Evolutionary conservation across 106 monocot genomes (phyloP).

Genomic region (Narthecium ossifragum): DNA sequence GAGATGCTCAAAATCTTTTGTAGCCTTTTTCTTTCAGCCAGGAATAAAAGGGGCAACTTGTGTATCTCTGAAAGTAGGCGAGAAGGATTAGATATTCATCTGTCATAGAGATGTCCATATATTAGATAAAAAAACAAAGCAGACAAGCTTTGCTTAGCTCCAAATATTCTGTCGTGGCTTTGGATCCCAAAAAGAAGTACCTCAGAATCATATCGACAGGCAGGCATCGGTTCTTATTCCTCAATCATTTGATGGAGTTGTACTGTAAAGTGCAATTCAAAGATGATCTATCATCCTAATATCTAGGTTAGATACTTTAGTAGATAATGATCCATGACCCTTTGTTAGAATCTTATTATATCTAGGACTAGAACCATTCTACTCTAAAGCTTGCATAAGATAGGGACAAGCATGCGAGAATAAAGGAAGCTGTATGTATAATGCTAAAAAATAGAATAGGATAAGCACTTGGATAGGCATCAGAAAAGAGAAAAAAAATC

Average conservation of each 20-base stretch:
- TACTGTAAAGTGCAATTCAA: background rate
- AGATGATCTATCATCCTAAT: background rate
- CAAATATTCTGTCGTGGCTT: conserved; percentile 6
- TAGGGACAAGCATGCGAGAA: background rate
- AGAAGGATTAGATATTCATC: too few species aligned
- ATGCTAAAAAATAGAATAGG: background rate
- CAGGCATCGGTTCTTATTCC: conserved; percentile 7
- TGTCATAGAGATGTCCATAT: too few species aligned
- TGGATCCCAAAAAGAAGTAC: conserved; percentile 3
- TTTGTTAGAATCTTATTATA: background rate
- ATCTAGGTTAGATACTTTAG: background rate
- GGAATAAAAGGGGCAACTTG: too few species aligned
- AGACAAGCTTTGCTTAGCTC: conserved; percentile 3
- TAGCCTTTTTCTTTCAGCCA: too few species aligned
- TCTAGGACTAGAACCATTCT: background rate
- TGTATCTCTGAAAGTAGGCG: too few species aligned
- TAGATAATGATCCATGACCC: background rate
- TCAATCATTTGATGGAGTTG: conserved; percentile 14
- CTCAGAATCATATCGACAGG: conserved; percentile 4
- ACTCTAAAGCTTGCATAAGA: background rate
- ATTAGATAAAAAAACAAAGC: background rate
- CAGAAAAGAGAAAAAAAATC: background rate
- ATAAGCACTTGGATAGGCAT: too few species aligned
- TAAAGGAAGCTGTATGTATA: background rate
- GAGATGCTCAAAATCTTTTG: too few species aligned